Conservation (phyloP, 1,284 basidiomycete species). For the Singerocomus rubriflavus region DNA sequence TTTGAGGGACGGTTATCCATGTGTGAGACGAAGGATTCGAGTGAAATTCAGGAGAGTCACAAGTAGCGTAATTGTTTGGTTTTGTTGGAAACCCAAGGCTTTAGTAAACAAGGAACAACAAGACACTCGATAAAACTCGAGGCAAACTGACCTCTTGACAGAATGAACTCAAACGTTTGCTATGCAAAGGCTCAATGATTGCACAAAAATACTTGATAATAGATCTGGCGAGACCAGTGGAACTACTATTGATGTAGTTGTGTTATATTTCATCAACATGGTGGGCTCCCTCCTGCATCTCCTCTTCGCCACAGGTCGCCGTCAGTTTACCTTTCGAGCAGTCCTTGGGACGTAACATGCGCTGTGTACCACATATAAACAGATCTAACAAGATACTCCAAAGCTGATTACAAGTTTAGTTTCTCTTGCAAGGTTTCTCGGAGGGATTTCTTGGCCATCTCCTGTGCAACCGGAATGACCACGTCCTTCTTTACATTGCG, state of each 20-base stretch:
- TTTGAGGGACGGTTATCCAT: slow-evolving; percentile 13
- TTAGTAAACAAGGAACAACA: slow-evolving; percentile 14
- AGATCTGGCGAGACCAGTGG: background rate
- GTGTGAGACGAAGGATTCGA: background rate
- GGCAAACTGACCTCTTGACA: too few relatives aligned
- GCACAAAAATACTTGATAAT: slow-evolving; percentile 2
- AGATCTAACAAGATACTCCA: background rate
- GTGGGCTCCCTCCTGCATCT: background rate
- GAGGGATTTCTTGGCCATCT: slow-evolving; percentile 9
- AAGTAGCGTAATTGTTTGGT: slow-evolving; percentile 20
- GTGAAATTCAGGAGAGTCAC: background rate
- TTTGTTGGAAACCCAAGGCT: slow-evolving; percentile 11
- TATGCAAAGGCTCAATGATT: background rate
- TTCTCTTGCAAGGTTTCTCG: background rate
- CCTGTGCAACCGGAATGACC: slow-evolving; percentile 4
- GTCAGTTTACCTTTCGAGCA: background rate
- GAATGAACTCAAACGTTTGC: too few relatives aligned
- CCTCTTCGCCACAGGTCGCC: background rate
- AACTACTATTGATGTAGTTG: background rate
- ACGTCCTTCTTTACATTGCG: background rate
- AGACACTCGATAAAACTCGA: too few relatives aligned
- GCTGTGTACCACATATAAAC: background rate
- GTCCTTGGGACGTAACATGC: too few relatives aligned
- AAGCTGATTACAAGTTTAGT: background rate
- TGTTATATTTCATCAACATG: background rate